Evolutionary conservation across 441 rosid genomes (phyloP).

Genomic region (Kokia cookei): DNA sequence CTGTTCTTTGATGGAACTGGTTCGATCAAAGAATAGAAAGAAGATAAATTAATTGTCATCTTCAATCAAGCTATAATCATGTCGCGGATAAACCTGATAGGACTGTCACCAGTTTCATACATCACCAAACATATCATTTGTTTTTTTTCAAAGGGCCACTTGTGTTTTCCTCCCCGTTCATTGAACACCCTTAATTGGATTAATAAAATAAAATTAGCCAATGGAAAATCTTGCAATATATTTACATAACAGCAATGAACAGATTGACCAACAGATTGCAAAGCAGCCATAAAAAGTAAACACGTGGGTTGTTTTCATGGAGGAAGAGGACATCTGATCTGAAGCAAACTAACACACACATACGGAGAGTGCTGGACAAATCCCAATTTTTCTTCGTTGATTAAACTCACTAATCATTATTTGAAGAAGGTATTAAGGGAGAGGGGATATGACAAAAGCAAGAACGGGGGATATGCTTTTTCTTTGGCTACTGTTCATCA

Average conservation of each 20-base stretch:
- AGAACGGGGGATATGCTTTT: background rate
- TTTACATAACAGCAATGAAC: background rate
- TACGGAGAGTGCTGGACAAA: background rate
- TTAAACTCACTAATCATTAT: background rate
- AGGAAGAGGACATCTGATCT: slow-evolving; percentile 12
- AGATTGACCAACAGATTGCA: background rate
- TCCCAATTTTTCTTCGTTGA: background rate
- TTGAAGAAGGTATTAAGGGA: background rate
- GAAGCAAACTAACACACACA: background rate
- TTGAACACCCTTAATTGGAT: background rate
- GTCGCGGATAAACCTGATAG: background rate
- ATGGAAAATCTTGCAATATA: background rate
- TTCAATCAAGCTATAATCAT: slow-evolving; percentile 5
- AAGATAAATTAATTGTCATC: slow-evolving; percentile 1
- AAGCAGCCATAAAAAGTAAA: background rate
- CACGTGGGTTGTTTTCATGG: slow-evolving; percentile 17
- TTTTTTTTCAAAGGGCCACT: background rate
- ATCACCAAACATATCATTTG: background rate
- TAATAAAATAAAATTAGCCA: slow-evolving; percentile 1
- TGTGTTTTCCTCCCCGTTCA: background rate
- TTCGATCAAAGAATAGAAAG: background rate
- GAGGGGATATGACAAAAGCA: background rate
- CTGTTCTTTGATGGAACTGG: background rate
- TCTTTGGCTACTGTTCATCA: background rate
- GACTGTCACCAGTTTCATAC: background rate